Base-by-base conservation (phyloP, 148 eudicot genomes). In the Dianthus caryophyllus region DNA sequence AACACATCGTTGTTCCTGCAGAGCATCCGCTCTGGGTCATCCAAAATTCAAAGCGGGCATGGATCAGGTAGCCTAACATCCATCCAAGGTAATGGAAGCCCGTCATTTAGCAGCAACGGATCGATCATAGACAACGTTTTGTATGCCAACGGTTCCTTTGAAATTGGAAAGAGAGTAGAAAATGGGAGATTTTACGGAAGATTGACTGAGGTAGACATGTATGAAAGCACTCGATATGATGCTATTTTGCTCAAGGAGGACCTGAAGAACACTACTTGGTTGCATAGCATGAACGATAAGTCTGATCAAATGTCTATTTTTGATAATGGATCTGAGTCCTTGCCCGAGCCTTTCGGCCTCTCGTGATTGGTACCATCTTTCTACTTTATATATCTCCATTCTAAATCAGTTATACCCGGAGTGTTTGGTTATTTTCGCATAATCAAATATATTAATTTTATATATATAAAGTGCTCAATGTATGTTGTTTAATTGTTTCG, bases 161-260 rank as follows among this genome's bases (percentile, higher is more conserved):
- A 85, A 64, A 83, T 76, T 31, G 82, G 82, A 44, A 79, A 44
- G 54, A 81, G 54, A 79, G 89, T 85, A 79, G 87, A 84, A 66
- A 88, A 80, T 36, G 78, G 68, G 56, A 87, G 81, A 59, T 48
- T 66, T 47, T 82, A 85, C 38, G 87, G 87, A 22, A 88, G 80
- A 75, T 61, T 93, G 73, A 65, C 68, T 51, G 88, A 82, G 65
- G 72, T 72, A 33, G 97, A 90, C 75, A 84, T 88, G 18, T 94
- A 84, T 43, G 98, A 90, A 74, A 94, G 98, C 74, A 88, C 98
- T 27, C 83, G 98, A 16, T 94, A 94, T 38, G 98, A 94, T 70
- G 80, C 96, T 65, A 83, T 94, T 61, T 76, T 94, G 39, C 82
- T 90, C 16, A 93, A 89, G 79, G 97, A 90, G 79, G 97, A 94